These are phyloP conservation scores for Ophiobolus disseminans DNA, from an alignment of 2,329 filamentous ascomycete genomes.

Conservation along the genomic window DNA sequence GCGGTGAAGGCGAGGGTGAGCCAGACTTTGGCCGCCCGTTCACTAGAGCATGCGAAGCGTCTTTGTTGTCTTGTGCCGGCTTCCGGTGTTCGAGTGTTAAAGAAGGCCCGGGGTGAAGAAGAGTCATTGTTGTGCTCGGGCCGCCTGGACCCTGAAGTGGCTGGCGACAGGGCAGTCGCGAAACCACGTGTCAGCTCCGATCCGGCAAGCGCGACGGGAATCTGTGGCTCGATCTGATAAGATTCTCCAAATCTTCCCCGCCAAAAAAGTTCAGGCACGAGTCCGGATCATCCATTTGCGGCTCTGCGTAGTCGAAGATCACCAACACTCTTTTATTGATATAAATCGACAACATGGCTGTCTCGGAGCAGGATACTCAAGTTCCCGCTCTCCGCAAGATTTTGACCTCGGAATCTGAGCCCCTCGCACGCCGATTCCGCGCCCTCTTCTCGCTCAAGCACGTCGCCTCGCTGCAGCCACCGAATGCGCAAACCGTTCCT, in stretches of 20 bases:
- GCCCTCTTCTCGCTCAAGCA: constrained; percentile 98
- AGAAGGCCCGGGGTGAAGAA: constrained; percentile 19
- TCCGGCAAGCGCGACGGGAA: neutral
- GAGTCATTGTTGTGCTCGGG: constrained; percentile 28
- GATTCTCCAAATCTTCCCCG: constrained; percentile 27
- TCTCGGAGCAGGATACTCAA: constrained; percentile 50
- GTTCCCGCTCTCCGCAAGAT: constrained; percentile 73
- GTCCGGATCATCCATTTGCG: constrained; percentile 7
- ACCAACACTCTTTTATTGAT: neutral
- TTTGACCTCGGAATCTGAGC: constrained; percentile 78
- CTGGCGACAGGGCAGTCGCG: constrained; percentile 17
- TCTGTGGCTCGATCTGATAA: constrained; percentile 34
- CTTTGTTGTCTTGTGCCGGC: constrained; percentile 20
- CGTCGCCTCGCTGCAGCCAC: constrained; percentile 72
- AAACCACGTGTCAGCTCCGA: constrained; percentile 4
- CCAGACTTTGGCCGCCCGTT: constrained; percentile 9
- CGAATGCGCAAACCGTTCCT: constrained; percentile 64
- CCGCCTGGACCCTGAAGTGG: constrained; percentile 10
- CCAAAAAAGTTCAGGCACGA: constrained; percentile 37
- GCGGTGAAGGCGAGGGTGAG: constrained; percentile 28
- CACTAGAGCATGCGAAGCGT: constrained; percentile 9
- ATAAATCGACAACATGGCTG: constrained; percentile 31
- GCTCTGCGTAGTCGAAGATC: neutral
- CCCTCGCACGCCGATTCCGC: constrained; percentile 89
- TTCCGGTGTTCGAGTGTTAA: constrained; percentile 13